Conservation (phyloP, 306 rosid species). For the Cucumis cinereus region DNA sequence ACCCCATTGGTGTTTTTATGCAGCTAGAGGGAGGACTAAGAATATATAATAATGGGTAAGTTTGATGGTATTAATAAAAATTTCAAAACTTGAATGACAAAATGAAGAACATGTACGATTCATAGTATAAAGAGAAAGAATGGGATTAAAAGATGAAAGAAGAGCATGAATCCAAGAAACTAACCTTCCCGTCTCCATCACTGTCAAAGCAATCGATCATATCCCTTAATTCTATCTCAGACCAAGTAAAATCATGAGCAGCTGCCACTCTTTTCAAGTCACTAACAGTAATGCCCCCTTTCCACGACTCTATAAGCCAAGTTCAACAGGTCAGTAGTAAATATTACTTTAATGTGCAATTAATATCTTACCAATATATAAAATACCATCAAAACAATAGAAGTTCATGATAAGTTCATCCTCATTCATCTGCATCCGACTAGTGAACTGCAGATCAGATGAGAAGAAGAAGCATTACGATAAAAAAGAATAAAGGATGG, state of each 20-base stretch:
- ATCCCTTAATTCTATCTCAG: constrained; percentile 49
- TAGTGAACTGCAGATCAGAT: constrained; percentile 37
- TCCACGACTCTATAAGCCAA: constrained; percentile 48
- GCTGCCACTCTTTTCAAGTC: constrained; percentile 57
- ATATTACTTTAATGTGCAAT: not conserved
- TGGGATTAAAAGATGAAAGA: not conserved
- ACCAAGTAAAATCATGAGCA: constrained; percentile 74
- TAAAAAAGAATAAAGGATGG: not conserved
- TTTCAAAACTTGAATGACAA: not conserved
- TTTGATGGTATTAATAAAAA: not conserved
- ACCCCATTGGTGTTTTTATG: not conserved
- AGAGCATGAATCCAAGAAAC: constrained; percentile 1
- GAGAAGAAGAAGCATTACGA: constrained; percentile 6
- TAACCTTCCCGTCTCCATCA: constrained; percentile 69
- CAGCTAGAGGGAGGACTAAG: not conserved
- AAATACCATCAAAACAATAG: constrained; percentile 79
- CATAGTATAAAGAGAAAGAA: not conserved
- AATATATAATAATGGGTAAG: not conserved
- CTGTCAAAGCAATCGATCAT: constrained; percentile 75
- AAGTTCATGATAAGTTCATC: constrained; percentile 69
- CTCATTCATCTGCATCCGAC: constrained; percentile 79
- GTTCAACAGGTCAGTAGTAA: constrained; percentile 19
- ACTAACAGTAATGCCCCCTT: constrained; percentile 37
- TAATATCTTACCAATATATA: not conserved
- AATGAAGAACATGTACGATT: not conserved